Percentiles rank a stretch among this genome's conserved stretches.
phyloP scores from a whole-genome alignment of 1,284 basidiomycete species.

The Fomitopsis palustris region DNA sequence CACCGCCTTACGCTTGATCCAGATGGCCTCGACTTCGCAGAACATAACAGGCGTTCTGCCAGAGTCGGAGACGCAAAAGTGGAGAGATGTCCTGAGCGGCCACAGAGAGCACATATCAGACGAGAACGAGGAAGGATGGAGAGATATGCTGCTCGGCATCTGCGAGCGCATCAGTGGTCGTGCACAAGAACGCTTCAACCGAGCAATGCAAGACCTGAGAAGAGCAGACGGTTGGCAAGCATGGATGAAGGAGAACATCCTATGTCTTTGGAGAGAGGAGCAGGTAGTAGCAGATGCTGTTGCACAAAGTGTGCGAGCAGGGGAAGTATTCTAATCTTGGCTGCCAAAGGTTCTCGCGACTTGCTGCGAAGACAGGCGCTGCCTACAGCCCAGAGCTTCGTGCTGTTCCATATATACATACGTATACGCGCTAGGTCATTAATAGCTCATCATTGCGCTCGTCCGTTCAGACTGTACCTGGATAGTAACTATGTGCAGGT shows the following conservation, averaged over 20 bases:
- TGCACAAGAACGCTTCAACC: conserved; percentile 21
- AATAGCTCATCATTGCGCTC: no score
- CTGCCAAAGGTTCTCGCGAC: no score
- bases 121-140: conserved; percentile 45
- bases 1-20: conserved; percentile 64
- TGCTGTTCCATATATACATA: no score
- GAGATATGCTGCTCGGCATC: conserved; percentile 29
- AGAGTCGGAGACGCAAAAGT: conserved; percentile 36
- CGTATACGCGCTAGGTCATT: no score
- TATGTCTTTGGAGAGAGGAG: conserved; percentile 47
- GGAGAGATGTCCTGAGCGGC: conserved; percentile 58
- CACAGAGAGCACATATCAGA: conserved; percentile 35
- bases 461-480: no score
- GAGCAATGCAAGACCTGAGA: neutral
- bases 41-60: conserved; percentile 1
- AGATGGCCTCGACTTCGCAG: conserved; percentile 29
- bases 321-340: conserved; percentile 21
- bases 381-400: no score
- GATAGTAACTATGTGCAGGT: no score
- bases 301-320: conserved; percentile 25
- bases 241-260: conserved; percentile 33
- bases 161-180: conserved; percentile 34
- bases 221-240: conserved; percentile 22
- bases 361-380: no score
- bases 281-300: conserved; percentile 48